phyloP scores from a whole-genome alignment of 495 filamentous ascomycete species.

The Parathielavia appendiculata region DNA sequence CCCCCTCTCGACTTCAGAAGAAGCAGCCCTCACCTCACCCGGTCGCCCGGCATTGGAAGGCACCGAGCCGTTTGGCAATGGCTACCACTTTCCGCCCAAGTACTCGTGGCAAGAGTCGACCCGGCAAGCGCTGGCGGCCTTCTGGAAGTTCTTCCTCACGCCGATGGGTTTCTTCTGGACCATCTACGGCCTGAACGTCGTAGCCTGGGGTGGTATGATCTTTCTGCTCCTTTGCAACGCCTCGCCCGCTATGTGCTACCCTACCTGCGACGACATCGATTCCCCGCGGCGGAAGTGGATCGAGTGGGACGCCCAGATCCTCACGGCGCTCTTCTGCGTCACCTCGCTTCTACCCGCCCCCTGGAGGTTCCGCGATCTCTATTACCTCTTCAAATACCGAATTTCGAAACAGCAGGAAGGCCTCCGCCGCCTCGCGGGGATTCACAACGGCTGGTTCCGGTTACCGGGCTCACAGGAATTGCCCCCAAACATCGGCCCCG shows the following conservation, averaged over 20 bases:
- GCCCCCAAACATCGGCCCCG: slow-evolving; percentile 39
- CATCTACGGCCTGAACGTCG: slow-evolving; percentile 72
- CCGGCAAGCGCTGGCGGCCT: slow-evolving; percentile 50
- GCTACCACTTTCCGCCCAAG: slow-evolving; percentile 67
- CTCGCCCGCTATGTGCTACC: slow-evolving; percentile 72
- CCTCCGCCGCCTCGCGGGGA: slow-evolving; percentile 56
- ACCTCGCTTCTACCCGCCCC: slow-evolving; percentile 79
- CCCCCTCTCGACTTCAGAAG: background rate
- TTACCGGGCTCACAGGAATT: slow-evolving; percentile 52
- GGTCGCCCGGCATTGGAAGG: background rate
- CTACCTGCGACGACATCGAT: slow-evolving; percentile 65
- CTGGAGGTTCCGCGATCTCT: slow-evolving; percentile 79
- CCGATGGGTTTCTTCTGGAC: slow-evolving; percentile 68
- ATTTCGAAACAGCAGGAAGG: slow-evolving; percentile 48
- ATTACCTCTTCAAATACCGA: slow-evolving; percentile 60
- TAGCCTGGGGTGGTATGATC: slow-evolving; percentile 89
- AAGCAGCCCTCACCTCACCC: slow-evolving; percentile 10
- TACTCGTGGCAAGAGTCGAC: slow-evolving; percentile 57
- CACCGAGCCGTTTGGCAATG: slow-evolving; percentile 44
- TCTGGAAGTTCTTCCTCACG: slow-evolving; percentile 53
- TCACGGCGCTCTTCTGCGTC: slow-evolving; percentile 81
- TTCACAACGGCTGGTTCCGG: slow-evolving; percentile 67
- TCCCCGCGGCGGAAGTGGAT: slow-evolving; percentile 74
- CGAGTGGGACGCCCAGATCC: slow-evolving; percentile 77
- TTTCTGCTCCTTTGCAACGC: slow-evolving; percentile 77